Conservation (phyloP, 164 flowering plant species). For the Aristolochia contorta region DNA sequence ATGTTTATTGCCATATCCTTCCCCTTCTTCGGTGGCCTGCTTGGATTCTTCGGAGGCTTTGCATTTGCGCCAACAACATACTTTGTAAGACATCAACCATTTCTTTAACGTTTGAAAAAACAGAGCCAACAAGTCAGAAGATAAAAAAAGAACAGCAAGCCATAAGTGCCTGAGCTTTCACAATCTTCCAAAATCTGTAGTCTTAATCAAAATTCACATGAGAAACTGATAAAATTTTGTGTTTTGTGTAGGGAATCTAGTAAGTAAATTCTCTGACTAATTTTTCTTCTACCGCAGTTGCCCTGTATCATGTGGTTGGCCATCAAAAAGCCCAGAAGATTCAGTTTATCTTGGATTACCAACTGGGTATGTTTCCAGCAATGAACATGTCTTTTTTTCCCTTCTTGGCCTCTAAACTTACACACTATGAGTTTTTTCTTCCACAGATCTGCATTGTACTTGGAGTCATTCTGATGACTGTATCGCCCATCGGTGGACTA, state of each 20-base stretch:
- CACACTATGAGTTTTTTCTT: no score
- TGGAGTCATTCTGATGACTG: slow-evolving; percentile 42
- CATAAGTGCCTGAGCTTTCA: not conserved
- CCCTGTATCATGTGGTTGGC: slow-evolving; percentile 75
- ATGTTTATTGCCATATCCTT: slow-evolving; percentile 53
- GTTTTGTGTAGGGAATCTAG: no score
- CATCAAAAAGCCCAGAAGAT: slow-evolving; percentile 48
- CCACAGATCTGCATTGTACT: slow-evolving; percentile 56
- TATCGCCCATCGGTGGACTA: slow-evolving; percentile 64
- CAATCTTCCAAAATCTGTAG: not conserved
- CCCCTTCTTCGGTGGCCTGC: slow-evolving; percentile 75
- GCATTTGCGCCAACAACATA: slow-evolving; percentile 62
- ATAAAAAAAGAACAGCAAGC: not conserved
- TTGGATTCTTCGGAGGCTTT: slow-evolving; percentile 68
- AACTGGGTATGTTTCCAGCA: slow-evolving; percentile 38
- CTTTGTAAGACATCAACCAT: slow-evolving; percentile 28
- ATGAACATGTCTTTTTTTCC: slow-evolving; percentile 11
- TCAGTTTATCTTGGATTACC: slow-evolving; percentile 45
- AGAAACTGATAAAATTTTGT: no score
- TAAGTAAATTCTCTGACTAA: not conserved
- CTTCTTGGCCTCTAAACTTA: not conserved
- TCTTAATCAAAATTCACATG: no score
- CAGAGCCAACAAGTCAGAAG: not conserved
- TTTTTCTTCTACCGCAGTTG: slow-evolving; percentile 30
- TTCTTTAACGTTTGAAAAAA: not conserved